These are phyloP conservation scores for Lonicera japonica DNA, from an alignment of 129 eudicot species.

Conservation along the genomic window DNA sequence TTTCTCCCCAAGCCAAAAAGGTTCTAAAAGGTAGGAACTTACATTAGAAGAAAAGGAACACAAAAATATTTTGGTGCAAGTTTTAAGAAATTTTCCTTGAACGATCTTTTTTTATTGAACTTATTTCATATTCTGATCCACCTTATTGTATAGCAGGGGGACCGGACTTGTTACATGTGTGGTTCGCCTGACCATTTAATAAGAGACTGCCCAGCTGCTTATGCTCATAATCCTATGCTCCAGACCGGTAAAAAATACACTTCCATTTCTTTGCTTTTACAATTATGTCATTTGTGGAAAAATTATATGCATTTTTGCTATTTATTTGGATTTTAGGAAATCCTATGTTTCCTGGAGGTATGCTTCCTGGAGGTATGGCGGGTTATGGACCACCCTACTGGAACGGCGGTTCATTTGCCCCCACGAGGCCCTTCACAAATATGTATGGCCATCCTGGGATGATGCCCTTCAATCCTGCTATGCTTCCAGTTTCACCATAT, in stretches of 20 bases:
- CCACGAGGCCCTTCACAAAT: constrained; percentile 45
- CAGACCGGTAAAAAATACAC: constrained; percentile 33
- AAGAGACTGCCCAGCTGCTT: constrained; percentile 65
- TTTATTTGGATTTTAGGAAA: constrained; percentile 32
- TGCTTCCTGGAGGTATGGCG: constrained; percentile 52
- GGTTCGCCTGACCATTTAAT: constrained; percentile 83
- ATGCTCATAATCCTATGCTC: constrained; percentile 32
- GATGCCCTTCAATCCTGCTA: constrained; percentile 51
- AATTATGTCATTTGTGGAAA: background rate
- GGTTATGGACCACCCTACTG: constrained; percentile 58
- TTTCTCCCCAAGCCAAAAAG: too few relatives aligned
- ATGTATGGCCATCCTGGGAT: constrained; percentile 68
- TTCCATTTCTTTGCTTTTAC: constrained; percentile 5
- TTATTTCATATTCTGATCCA: too few relatives aligned
- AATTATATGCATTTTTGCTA: background rate
- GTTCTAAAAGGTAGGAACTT: too few relatives aligned
- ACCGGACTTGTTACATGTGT: constrained; percentile 74
- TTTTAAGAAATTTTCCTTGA: too few relatives aligned
- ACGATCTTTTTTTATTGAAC: too few relatives aligned
- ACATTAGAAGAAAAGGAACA: too few relatives aligned
- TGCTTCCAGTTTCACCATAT: constrained; percentile 49
- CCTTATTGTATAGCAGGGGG: constrained; percentile 38
- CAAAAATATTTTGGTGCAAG: too few relatives aligned
- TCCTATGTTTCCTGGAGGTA: constrained; percentile 36
- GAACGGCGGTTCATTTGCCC: constrained; percentile 43